Evolutionary conservation across 495 filamentous ascomycete species (phyloP).

Genomic region (Talaromyces adpressus): DNA sequence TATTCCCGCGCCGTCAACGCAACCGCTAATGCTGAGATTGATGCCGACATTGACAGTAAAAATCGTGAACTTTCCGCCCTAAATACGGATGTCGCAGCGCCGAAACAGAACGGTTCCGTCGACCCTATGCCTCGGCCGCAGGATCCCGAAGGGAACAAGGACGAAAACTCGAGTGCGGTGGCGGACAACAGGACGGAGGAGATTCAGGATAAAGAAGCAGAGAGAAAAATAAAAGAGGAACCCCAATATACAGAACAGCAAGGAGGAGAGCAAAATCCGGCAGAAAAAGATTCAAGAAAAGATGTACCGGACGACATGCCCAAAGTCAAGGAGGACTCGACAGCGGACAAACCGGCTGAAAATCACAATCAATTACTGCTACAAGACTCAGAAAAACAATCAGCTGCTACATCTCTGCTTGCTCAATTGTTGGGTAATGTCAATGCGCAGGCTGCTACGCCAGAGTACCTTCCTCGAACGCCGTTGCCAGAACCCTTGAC

Average conservation of each 20-base stretch:
- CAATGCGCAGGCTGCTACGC: slow-evolving; percentile 13
- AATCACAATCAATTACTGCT: background rate
- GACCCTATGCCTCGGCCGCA: background rate
- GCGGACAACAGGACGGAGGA: background rate
- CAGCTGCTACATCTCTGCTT: slow-evolving; percentile 37
- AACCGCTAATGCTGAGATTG: background rate
- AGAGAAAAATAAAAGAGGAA: slow-evolving; percentile 1
- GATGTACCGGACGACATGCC: background rate
- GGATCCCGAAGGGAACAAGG: background rate
- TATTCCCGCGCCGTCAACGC: background rate
- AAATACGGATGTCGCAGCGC: background rate
- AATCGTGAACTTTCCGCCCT: background rate
- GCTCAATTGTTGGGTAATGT: slow-evolving; percentile 35
- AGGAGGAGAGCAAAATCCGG: background rate
- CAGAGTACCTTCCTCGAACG: slow-evolving; percentile 5
- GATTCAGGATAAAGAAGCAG: background rate
- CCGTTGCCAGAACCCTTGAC: slow-evolving; percentile 10
- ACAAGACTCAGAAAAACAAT: slow-evolving; percentile 19
- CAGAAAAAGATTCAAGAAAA: background rate
- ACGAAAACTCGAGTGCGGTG: background rate
- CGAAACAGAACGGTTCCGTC: background rate
- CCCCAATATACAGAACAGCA: background rate
- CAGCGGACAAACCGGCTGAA: background rate
- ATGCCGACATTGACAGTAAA: background rate
- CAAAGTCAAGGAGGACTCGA: background rate